Evolutionary conservation across 2,329 filamentous ascomycete genomes (phyloP), one percentile per base, ranked within the genome.

Genomic region (Talaromyces piceae): DNA sequence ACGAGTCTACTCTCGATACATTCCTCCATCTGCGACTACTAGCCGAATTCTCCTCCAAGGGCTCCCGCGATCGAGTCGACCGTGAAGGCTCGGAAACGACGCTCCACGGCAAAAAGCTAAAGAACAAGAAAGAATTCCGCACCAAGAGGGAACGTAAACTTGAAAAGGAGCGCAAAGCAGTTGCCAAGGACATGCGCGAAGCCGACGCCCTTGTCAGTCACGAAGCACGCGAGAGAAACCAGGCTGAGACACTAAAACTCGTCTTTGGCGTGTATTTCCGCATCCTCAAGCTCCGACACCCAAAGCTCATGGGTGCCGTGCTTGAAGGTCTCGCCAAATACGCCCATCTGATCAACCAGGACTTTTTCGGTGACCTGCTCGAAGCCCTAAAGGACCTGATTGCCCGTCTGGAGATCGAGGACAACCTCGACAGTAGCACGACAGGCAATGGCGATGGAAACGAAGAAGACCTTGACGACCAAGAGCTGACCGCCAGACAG

Each of bases 241-340:
- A 98, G 69, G 87, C 89, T 4, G 94, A 98, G 70, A 96, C 91
- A 2, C 73, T 98, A 47, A 98, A 97, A 72, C 78, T 96, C 53
- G 93, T 98, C 9, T 98, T 98, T 65, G 88, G 88, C 13, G 86
- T 84, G 2, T 98, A 98, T 73, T 97, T 98, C 70, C 86, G 91
- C 48, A 91, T 97, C 50, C 75, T 98, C 41, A 97, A 97, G 73
- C 77, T 83, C 49, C 83, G 90, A 23, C 79, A 82, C 22, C 84
- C 88, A 12, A 82, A 86, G 58, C 80, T 98, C 16, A 97, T 96
- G 88, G 93, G 93, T n/a, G 91, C 91, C 12, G 91, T 96, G 0
- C 79, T 98, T 4, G 93, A 97, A 73, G 93, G 93, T 25, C 75
- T 98, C 20, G 91, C 91, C 47, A 90, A 90, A 65, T 98, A 95